These are phyloP conservation scores for Fusarium buxicola DNA, from an alignment of 2,329 filamentous ascomycete genomes.

Conservation along the genomic window DNA sequence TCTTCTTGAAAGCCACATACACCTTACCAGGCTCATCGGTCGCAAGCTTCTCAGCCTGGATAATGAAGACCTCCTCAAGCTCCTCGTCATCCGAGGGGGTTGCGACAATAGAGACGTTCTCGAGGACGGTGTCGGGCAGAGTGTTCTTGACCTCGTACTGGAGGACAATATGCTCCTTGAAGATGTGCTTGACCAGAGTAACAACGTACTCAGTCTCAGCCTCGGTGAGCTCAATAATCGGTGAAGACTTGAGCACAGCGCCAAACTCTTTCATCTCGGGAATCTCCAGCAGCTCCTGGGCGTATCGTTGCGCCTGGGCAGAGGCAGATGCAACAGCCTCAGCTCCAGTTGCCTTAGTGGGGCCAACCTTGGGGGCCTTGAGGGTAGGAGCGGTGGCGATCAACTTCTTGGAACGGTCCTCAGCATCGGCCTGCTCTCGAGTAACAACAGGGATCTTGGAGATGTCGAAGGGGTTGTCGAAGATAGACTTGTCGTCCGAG, in stretches of 20 bases:
- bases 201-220: constrained; percentile 98
- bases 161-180: constrained; percentile 95
- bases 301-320: constrained; percentile 87
- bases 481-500: constrained; percentile 87
- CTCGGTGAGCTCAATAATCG: constrained; percentile 89
- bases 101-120: constrained; percentile 87
- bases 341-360: constrained; percentile 77
- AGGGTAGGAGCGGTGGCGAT: constrained; percentile 91
- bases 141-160: constrained; percentile 99
- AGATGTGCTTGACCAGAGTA: constrained; percentile 92
- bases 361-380: constrained; percentile 87
- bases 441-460: constrained; percentile 92
- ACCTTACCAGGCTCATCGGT: constrained; percentile 92
- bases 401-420: constrained; percentile 97
- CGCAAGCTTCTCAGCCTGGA: constrained; percentile 83
- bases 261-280: constrained; percentile 94
- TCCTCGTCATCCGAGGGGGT: constrained; percentile 85
- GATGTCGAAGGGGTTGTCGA: constrained; percentile 89
- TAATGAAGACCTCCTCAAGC: constrained; percentile 91
- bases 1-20: constrained; percentile 93
- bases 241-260: constrained; percentile 89
- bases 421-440: constrained; percentile 93
- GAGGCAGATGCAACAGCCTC: constrained; percentile 82
- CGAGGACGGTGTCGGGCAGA: constrained; percentile 86
- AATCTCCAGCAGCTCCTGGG: constrained; percentile 86